Conservation (phyloP, 352 stramenopile genomes). For the Phytophthora pisi region DNA sequence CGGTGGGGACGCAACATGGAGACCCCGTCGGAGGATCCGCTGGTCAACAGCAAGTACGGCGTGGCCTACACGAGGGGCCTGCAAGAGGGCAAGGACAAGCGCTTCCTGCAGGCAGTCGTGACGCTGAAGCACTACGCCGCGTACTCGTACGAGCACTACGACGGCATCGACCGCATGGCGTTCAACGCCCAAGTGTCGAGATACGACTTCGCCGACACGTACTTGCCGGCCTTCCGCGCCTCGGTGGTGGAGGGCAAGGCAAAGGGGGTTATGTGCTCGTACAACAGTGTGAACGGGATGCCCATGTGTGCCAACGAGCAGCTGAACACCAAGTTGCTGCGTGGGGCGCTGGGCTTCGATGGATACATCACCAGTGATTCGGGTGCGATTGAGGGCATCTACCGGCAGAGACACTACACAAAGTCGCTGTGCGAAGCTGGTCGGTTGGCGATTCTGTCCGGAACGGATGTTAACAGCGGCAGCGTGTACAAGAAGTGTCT, state of each 20-base stretch:
- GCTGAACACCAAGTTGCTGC: constrained; percentile 68
- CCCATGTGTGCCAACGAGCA: constrained; percentile 89
- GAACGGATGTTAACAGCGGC: constrained; percentile 90
- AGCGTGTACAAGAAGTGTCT: constrained; percentile 84
- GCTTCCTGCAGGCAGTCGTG: constrained; percentile 80
- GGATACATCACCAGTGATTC: constrained; percentile 96
- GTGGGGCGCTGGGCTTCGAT: constrained; percentile 84
- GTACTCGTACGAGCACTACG: constrained; percentile 88
- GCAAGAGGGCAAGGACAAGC: constrained; percentile 70
- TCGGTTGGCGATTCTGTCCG: constrained; percentile 65
- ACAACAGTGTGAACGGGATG: constrained; percentile 94
- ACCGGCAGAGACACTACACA: constrained; percentile 77
- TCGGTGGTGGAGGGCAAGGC: constrained; percentile 78
- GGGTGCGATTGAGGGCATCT: constrained; percentile 89
- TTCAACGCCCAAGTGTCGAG: constrained; percentile 89
- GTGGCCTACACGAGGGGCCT: constrained; percentile 87
- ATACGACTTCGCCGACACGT: constrained; percentile 94
- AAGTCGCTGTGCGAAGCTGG: constrained; percentile 71
- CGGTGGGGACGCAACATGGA: constrained; percentile 93
- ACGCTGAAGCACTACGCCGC: constrained; percentile 94
- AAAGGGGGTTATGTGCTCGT: constrained; percentile 95
- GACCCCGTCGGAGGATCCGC: constrained; percentile 92
- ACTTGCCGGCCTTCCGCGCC: constrained; percentile 82
- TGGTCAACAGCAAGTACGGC: constrained; percentile 87
- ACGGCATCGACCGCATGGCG: constrained; percentile 64